Evolutionary conservation across 768 basidiomycete species (phyloP).

Genomic region (Phlegmacium glaucopus): DNA sequence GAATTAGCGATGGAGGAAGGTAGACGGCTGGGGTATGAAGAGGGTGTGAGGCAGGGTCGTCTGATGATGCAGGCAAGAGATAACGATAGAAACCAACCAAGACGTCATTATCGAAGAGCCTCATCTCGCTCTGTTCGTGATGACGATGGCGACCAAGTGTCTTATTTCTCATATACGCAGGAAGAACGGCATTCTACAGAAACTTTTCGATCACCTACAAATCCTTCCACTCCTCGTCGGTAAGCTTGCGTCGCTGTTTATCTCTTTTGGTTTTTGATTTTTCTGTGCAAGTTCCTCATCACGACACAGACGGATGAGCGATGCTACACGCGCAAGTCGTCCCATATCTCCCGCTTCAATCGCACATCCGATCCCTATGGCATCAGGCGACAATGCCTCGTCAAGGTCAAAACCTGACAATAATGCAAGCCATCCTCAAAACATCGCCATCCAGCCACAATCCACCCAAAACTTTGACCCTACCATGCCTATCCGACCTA

Average conservation of each 20-base stretch:
- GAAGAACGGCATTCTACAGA: background rate
- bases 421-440: conserved; percentile 7
- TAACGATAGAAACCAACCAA: background rate
- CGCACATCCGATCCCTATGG: no score
- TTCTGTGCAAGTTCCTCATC: no score
- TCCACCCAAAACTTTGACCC: conserved; percentile 7
- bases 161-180: background rate
- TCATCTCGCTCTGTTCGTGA: background rate
- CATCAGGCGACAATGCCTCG: background rate
- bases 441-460: conserved; percentile 14
- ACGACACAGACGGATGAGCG: no score
- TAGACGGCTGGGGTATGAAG: conserved; percentile 45
- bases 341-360: no score
- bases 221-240: background rate
- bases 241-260: background rate
- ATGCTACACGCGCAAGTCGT: no score
- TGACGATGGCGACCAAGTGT: background rate
- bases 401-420: conserved; percentile 1
- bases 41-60: conserved; percentile 38
- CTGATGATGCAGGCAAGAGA: conserved; percentile 8
- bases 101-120: background rate
- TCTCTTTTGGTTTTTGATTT: no score
- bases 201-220: background rate
- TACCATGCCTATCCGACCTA: conserved; percentile 15
- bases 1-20: conserved; percentile 54